Evolutionary conservation across 2,329 filamentous ascomycete species (phyloP).

Genomic region (Xylaria sp.): DNA sequence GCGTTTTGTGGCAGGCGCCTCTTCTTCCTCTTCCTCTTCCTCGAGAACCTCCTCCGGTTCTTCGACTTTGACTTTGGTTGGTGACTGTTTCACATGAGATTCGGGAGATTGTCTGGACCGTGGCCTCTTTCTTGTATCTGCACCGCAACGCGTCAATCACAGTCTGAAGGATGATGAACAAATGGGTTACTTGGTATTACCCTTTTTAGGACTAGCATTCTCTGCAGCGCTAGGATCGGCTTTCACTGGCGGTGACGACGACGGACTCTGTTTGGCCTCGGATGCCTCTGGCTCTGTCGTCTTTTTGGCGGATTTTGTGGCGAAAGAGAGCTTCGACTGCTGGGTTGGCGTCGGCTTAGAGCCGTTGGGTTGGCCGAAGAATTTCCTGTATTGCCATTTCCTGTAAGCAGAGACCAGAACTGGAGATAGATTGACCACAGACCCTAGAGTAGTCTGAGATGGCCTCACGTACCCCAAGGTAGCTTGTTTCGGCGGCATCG

Average conservation of each 20-base stretch:
- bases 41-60: slow-evolving; percentile 49
- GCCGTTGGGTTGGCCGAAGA: slow-evolving; percentile 77
- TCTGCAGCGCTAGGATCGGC: slow-evolving; percentile 51
- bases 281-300: slow-evolving; percentile 46
- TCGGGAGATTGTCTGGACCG: slow-evolving; percentile 46
- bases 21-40: slow-evolving; percentile 59
- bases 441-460: slow-evolving; percentile 52
- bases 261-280: slow-evolving; percentile 33
- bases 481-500: slow-evolving; percentile 51
- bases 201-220: slow-evolving; percentile 54
- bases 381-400: slow-evolving; percentile 71
- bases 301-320: slow-evolving; percentile 63
- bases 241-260: slow-evolving; percentile 41
- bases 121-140: slow-evolving; percentile 61
- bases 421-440: slow-evolving; percentile 39
- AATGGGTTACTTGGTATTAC: slow-evolving; percentile 45
- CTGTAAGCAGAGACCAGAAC: slow-evolving; percentile 27
- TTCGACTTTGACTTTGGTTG: slow-evolving; percentile 48
- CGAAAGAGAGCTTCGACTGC: slow-evolving; percentile 84
- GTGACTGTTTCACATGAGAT: slow-evolving; percentile 39
- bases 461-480: slow-evolving; percentile 52
- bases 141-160: slow-evolving; percentile 24
- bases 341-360: slow-evolving; percentile 69
- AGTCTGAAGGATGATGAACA: not conserved
- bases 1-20: slow-evolving; percentile 70